Conservation (phyloP, 1,139 yeast species). For the Ogataea hybrid region DNA sequence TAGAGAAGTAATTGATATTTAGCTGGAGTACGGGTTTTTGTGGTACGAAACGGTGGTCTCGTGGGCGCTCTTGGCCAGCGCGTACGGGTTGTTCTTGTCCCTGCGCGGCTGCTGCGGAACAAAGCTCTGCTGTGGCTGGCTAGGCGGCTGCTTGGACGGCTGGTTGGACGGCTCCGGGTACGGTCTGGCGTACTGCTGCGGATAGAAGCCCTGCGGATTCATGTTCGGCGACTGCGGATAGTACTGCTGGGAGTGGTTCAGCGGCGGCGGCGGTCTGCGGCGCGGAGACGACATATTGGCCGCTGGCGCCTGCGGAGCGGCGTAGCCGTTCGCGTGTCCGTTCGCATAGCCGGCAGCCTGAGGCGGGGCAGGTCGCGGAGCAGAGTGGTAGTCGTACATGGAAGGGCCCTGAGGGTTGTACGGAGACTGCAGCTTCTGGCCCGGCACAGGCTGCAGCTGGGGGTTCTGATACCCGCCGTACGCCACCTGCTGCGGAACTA, state of each 20-base stretch:
- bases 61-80: conserved; percentile 19
- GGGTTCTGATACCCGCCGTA: conserved; percentile 4
- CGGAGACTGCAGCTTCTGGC: conserved; percentile 14
- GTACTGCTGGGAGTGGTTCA: conserved; percentile 16
- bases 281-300: conserved; percentile 3
- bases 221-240: conserved; percentile 15
- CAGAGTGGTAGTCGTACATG: not conserved
- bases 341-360: not conserved
- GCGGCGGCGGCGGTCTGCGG: conserved; percentile 14
- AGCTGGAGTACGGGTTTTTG: conserved; percentile 22
- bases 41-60: conserved; percentile 2
- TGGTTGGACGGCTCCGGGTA: not conserved
- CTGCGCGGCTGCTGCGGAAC: too few species aligned
- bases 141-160: too few species aligned
- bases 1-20: conserved; percentile 31
- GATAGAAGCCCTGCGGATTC: conserved; percentile 11
- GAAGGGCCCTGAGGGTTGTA: conserved; percentile 10
- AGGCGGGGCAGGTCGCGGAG: not conserved
- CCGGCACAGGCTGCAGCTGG: conserved; percentile 7
- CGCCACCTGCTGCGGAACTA: conserved; percentile 20
- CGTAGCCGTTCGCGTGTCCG: too few species aligned
- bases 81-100: conserved; percentile 21
- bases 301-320: too few species aligned
- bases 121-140: too few species aligned
- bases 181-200: conserved; percentile 5